A percentile compares a stretch with the other conserved stretches of the same genome.
Evolutionary conservation across 2,329 filamentous ascomycete genomes (phyloP).

Genomic region (Neurospora crassa): DNA sequence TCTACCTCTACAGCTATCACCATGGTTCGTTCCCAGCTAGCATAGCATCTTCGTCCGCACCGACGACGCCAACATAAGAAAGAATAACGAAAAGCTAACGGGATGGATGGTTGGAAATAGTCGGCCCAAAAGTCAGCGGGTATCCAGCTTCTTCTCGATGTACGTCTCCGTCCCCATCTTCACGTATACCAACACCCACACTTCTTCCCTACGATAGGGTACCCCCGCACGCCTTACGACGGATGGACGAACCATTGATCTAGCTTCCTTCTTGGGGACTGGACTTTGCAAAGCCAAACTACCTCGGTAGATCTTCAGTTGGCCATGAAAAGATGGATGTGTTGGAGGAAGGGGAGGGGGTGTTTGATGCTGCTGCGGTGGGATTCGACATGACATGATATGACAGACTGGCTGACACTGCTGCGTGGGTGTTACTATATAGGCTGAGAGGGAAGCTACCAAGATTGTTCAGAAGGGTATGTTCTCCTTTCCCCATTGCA

Average conservation of each 20-base stretch:
- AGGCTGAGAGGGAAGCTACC: constrained; percentile 97
- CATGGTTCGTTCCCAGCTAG: constrained; percentile 10
- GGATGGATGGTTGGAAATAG: constrained; percentile 36
- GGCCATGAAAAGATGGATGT: neutral
- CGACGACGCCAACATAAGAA: neutral
- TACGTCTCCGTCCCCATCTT: constrained; percentile 37
- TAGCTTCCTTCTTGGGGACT: too few species aligned
- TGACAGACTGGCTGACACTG: constrained; percentile 5
- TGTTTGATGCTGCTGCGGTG: too few species aligned
- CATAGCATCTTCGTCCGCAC: neutral
- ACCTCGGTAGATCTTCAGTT: too few species aligned
- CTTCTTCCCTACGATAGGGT: neutral
- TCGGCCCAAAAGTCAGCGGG: constrained; percentile 97
- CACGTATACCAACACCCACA: neutral
- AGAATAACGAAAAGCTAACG: constrained; percentile 12
- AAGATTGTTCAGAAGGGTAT: constrained; percentile 97
- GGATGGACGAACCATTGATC: neutral
- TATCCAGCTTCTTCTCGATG: constrained; percentile 97
- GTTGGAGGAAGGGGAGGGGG: too few species aligned
- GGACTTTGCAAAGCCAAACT: too few species aligned
- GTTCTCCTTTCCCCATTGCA: constrained; percentile 18
- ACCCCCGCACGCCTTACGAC: neutral
- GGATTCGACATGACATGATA: neutral
- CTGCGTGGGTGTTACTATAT: constrained; percentile 5
- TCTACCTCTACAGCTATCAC: neutral